Percentiles rank a stretch among this genome's conserved stretches.
Evolutionary conservation across 345 rosid species (phyloP).

Genomic region (Acer campestre): DNA sequence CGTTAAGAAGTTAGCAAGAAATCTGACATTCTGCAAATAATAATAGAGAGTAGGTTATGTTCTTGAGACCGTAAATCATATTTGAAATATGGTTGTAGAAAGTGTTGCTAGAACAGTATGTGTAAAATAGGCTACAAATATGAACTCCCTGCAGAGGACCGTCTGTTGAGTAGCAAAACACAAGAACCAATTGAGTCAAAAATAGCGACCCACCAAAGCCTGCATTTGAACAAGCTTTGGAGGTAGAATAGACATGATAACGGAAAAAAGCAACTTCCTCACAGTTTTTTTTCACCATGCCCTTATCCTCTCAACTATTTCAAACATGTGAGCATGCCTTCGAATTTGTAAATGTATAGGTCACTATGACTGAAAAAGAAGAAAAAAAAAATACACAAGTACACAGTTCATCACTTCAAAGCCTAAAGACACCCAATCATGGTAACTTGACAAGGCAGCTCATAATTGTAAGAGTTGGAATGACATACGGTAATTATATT

Average conservation of each 20-base stretch:
- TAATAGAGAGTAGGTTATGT: not conserved
- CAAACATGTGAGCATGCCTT: not conserved
- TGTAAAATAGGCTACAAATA: not conserved
- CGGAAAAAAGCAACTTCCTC: not conserved
- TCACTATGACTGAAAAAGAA: not conserved
- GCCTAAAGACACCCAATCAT: not conserved
- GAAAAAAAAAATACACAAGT: not conserved
- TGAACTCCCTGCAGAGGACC: not conserved
- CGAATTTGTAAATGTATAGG: not conserved
- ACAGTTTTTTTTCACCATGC: not conserved
- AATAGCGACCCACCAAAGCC: not conserved
- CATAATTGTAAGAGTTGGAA: not conserved
- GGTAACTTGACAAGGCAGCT: not conserved
- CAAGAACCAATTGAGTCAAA: not conserved
- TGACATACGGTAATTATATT: constrained; percentile 1
- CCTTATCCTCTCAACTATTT: not conserved
- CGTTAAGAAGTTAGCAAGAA: constrained; percentile 82
- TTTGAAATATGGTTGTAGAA: not conserved
- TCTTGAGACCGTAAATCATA: not conserved
- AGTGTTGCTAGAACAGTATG: not conserved
- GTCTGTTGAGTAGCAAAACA: not conserved
- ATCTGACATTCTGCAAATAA: constrained; percentile 75
- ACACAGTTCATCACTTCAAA: not conserved
- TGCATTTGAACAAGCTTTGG: not conserved
- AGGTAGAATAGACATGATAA: not conserved